Evolutionary conservation across 768 basidiomycete species (phyloP).

Genomic region (Trametes maxima): DNA sequence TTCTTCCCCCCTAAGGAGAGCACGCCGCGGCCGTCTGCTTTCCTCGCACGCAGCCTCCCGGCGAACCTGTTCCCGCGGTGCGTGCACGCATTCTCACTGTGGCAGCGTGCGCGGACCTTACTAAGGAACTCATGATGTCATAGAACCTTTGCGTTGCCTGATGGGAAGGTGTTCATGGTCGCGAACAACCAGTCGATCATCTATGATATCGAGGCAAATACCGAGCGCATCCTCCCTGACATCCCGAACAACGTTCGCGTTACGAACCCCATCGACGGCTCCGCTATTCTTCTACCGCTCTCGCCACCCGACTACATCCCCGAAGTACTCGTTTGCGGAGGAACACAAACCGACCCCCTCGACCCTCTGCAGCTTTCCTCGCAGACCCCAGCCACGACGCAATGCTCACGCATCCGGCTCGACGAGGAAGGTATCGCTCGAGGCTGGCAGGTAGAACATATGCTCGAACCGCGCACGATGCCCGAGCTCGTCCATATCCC

Average conservation of each 20-base stretch:
- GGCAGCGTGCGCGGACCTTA: conserved; percentile 44
- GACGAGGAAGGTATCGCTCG: conserved; percentile 61
- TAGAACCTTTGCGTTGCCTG: conserved; percentile 70
- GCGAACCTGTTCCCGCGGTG: conserved; percentile 47
- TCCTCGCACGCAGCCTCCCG: conserved; percentile 32
- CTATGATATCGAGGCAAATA: conserved; percentile 72
- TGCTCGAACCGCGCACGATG: conserved; percentile 78
- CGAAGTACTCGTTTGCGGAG: conserved; percentile 78
- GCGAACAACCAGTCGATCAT: conserved; percentile 80
- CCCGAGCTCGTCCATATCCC: conserved; percentile 81
- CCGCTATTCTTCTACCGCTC: conserved; percentile 71
- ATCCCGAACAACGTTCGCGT: conserved; percentile 82
- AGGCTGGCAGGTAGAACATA: conserved; percentile 77
- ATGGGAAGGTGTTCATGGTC: conserved; percentile 72
- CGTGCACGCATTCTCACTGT: conserved; percentile 62
- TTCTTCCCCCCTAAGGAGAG: conserved; percentile 77
- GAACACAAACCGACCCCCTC: conserved; percentile 63
- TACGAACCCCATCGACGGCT: conserved; percentile 83
- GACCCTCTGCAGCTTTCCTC: conserved; percentile 67
- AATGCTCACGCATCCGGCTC: conserved; percentile 71
- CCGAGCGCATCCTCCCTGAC: conserved; percentile 60
- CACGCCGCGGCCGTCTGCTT: conserved; percentile 33
- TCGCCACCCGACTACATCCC: conserved; percentile 62
- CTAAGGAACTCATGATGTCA: conserved; percentile 61
- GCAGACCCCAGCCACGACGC: conserved; percentile 69